Evolutionary conservation across 2,329 filamentous ascomycete species (phyloP), one percentile per base, ranked within the genome.

Genomic region (Colletotrichum sidae): DNA sequence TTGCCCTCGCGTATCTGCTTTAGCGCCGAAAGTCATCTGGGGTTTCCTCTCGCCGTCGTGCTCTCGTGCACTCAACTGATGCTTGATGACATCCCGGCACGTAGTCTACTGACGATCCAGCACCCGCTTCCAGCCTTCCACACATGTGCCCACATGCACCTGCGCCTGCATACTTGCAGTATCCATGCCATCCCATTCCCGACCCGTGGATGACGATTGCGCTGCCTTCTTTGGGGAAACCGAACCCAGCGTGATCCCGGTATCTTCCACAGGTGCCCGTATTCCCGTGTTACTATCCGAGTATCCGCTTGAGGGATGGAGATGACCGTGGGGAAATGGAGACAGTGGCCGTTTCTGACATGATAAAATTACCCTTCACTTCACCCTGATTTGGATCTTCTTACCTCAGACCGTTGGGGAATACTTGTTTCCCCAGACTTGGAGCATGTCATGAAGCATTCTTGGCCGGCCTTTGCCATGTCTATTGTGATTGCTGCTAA

Each of bases 1-100:
- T 55, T 46, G 52, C 13, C 44, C 61, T 65, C 58, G 52, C 62
- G 52, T 62, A 61, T 65, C 52, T 62, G 52, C 55, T 51, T 46
- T 58, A 58, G 55, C 46, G 55, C 25, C 35, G 35, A 58, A 46
- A 49, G 38, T 37, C 45, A 55, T 51, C 51, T 46, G 45, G 61
- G 56, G 39, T 60, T 47, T 34, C 7, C 39, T 60, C 51, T 25
- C 33, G 44, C 44, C 39, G 35, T 59, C 55, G 41, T 47, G 25
- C 33, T 37, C 55, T 50, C 55, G 25, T 15, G 34, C n/a, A n/a
- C 47, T 58, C 39, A 8, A 17, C 8, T 11, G 41, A 45, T n/a
- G 25, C 55, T 44, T 50, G 35, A 42, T 50, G 35, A 46, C 33
- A 39, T 1, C 12, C 46, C 33, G 11, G 13, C 54, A 15, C 25